Conservation (phyloP, 805 yeast species). For the Grigorovia yakushimaensis region DNA sequence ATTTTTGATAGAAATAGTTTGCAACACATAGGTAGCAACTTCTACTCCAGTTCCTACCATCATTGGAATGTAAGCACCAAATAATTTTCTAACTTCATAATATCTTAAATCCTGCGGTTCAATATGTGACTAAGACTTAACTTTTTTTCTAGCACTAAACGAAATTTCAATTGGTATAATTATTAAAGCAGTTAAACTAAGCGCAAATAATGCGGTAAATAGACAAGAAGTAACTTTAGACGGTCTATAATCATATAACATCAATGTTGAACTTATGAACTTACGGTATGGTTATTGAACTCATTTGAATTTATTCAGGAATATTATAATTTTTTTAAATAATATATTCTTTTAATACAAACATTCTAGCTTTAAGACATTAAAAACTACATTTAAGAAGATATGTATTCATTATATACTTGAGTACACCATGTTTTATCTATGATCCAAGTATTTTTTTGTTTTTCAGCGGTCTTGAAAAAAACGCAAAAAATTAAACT, state of each 20-base stretch:
- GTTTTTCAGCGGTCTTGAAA: no score
- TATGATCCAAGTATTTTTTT: no score
- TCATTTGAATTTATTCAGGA: no score
- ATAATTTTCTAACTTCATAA: slow-evolving; percentile 1
- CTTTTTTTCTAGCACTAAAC: neutral
- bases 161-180: neutral
- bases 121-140: neutral
- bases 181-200: neutral
- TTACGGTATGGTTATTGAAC: no score
- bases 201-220: slow-evolving; percentile 7
- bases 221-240: slow-evolving; percentile 8
- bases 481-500: no score
- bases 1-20: slow-evolving; percentile 12
- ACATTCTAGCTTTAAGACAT: no score
- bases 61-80: slow-evolving; percentile 15
- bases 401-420: no score
- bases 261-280: no score
- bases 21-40: slow-evolving; percentile 19
- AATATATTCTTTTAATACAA: no score
- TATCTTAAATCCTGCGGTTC: neutral
- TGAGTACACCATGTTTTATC: no score
- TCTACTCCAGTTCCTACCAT: slow-evolving; percentile 21
- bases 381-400: no score
- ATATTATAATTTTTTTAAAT: no score
- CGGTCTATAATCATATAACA: slow-evolving; percentile 10